phyloP scores from a whole-genome alignment of 2,329 filamentous ascomycete genomes.

The Emydomyces testavorans region DNA sequence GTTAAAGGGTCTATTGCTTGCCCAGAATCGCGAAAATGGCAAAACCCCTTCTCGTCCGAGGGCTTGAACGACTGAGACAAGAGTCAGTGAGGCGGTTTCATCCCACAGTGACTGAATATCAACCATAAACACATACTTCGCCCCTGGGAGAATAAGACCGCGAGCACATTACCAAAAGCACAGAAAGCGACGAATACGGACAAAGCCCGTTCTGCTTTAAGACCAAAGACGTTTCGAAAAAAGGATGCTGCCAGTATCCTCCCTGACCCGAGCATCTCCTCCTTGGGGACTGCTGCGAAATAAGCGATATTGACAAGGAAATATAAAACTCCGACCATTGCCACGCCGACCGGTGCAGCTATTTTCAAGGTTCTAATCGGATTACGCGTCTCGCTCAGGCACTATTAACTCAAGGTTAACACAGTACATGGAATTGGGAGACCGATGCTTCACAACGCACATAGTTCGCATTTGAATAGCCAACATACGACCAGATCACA shows the following conservation, averaged over 20 bases:
- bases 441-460: conserved; percentile 25
- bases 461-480: conserved; percentile 54
- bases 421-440: neutral
- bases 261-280: conserved; percentile 44
- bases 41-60: conserved; percentile 58
- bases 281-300: conserved; percentile 47
- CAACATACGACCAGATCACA: conserved; percentile 51
- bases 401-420: conserved; percentile 21
- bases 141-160: conserved; percentile 42
- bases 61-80: conserved; percentile 38
- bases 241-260: conserved; percentile 47
- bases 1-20: conserved; percentile 56
- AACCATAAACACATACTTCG: conserved; percentile 24
- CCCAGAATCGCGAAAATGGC: conserved; percentile 56
- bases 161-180: conserved; percentile 51
- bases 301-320: conserved; percentile 49
- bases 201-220: conserved; percentile 43
- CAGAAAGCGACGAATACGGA: conserved; percentile 51
- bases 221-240: conserved; percentile 50
- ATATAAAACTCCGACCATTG: conserved; percentile 45
- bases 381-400: conserved; percentile 45
- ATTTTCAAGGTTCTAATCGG: conserved; percentile 48
- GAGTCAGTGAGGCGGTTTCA: too few relatives aligned
- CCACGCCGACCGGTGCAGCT: conserved; percentile 45
- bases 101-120: conserved; percentile 1